Evolutionary conservation across 352 stramenopile species (phyloP), one percentile per base, ranked within the genome.

Genomic region (Pythium graminicola): DNA sequence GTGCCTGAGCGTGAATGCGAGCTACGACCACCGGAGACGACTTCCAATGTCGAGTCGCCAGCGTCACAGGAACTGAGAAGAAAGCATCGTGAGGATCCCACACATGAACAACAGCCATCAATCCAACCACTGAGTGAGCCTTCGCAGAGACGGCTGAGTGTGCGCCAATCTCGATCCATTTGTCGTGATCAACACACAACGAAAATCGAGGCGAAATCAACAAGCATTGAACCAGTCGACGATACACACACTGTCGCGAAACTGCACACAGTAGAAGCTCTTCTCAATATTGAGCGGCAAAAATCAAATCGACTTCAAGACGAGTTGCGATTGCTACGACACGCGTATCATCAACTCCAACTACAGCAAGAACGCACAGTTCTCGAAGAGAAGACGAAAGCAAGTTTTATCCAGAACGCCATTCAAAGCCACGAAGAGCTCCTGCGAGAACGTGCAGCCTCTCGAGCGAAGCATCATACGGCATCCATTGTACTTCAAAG

Each of bases 401-500:
- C 57, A 0, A 58, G 71, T 13, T 75, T 62, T 20, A 56, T 83
- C 14, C 51, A 73, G 4, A 50, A 81, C 14, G 77, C 72, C 0
- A 64, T 85, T 23, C 54, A 50, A 9, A 45, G 49, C 6, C 73
- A 87, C 41, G 70, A 81, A 6, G 55, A 65, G 17, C 13, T 67
- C 9, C 68, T 79, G 0, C 50, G 60, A n/a, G 64, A 73, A 8
- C 72, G 78, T 5, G 68, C 77, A 7, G 28, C 16, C 0, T 48
- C 57, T 4, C 70, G 73, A 4, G 31, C 60, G 20, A 59, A 60
- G n/a, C 67, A 73, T 1, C 51, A 75, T 13, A 54, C 69, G 19
- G 78, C 78, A 0, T 89, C 78, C 0, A 78, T 85, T 20, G 59
- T 85, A 0, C 49, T 89, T 14, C 78, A 89, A 41, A 85, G 72